Percentiles rank a stretch among this genome's conserved stretches.
phyloP scores from a whole-genome alignment of 192 early-diverging fungal genomes.

The Blastocladiella britannica region DNA sequence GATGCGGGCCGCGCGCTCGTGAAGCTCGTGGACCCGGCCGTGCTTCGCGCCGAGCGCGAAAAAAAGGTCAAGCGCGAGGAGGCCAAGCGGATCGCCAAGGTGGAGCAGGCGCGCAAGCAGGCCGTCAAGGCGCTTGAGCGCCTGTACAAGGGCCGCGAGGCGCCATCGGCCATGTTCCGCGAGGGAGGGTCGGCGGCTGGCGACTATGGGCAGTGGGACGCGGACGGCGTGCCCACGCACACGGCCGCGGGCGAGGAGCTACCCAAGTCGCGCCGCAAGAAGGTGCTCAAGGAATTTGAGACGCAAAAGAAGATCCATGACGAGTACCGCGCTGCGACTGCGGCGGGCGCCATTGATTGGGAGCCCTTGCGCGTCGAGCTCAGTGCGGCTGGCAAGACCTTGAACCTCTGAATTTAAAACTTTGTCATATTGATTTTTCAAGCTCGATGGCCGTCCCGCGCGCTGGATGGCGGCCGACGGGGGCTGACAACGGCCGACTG shows the following conservation, averaged over 20 bases:
- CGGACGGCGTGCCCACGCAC: constrained; percentile 66
- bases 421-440: too few relatives aligned
- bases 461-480: too few relatives aligned
- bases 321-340: constrained; percentile 39
- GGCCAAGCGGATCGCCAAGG: constrained; percentile 39
- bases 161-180: constrained; percentile 69
- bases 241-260: constrained; percentile 65
- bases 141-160: constrained; percentile 53
- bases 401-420: too few relatives aligned
- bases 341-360: neutral
- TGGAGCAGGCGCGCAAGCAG: constrained; percentile 27
- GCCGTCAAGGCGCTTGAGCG: constrained; percentile 44
- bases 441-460: too few relatives aligned
- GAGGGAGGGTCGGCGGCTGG: too few relatives aligned
- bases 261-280: constrained; percentile 64
- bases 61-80: constrained; percentile 40
- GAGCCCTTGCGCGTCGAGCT: neutral
- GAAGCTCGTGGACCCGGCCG: constrained; percentile 64
- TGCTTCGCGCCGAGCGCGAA: constrained; percentile 41
- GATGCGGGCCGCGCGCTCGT: constrained; percentile 83
- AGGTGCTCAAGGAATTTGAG: constrained; percentile 67
- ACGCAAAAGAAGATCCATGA: constrained; percentile 73
- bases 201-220: constrained; percentile 46
- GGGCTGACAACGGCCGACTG: too few relatives aligned
- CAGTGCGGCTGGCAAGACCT: too few relatives aligned